Evolutionary conservation across 768 basidiomycete species (phyloP), one percentile per base, ranked within the genome.

Genomic region (Clavaria fumosa): DNA sequence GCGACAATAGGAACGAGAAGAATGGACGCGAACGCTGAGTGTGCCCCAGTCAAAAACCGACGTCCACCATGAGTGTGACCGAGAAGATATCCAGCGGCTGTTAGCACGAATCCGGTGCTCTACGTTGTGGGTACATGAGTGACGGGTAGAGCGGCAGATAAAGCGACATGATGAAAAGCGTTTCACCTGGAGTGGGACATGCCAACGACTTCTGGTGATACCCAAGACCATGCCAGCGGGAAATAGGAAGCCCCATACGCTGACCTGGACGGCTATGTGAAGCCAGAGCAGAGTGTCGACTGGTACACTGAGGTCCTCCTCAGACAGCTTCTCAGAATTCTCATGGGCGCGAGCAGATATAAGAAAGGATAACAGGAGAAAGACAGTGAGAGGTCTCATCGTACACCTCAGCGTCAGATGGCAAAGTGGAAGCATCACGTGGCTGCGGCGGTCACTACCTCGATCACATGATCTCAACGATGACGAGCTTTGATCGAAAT

Each of bases 51-150:
- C 1, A 72, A 69, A 49, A 93, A 96, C 41, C 66, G 56, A 18
- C 90, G 67, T 0, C 91, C 90, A 23, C 67, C 63, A 51, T 96
- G 91, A n/a, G 75, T 61, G 47, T 93, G 90, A 0, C 90, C 90
- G 3, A 95, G 70, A 34, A 82, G 57, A 49, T 79, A 81, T 5
- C 86, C 88, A 0, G 64, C 75, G 9, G 70, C 56, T 3, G 81
- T 81, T 34, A 93, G 57, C 1, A 67, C 67, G 43, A 83, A 72
- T 2, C 76, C 83, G 5, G 69, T 61, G 39, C 66, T 66, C 80
- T 85, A 19, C 2, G 31, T 26, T 12, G 20, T 32, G 10, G 41
- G 34, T 6, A 22, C 12, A 7, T 5, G n/a, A 12, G 27, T 15
- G 3, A 38, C n/a, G 24, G 31, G 21, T 35, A 19, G 38, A 26